Conservation (phyloP, 345 rosid genomes). For the Salix viminalis region DNA sequence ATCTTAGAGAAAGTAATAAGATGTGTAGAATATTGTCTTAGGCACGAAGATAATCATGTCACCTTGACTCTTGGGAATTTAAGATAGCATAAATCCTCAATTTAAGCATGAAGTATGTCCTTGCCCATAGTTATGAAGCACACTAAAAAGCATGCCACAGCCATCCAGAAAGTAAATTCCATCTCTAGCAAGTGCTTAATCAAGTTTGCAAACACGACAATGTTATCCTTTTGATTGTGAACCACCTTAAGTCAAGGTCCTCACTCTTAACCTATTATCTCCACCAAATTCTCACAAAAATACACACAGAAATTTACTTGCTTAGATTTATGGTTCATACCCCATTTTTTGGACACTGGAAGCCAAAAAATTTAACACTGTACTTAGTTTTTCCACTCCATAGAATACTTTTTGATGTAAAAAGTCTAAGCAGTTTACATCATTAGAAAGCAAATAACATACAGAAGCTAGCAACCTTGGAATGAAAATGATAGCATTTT, state of each 20-base stretch:
- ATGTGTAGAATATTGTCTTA: neutral
- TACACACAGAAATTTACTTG: neutral
- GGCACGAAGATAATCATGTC: neutral
- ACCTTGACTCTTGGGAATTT: neutral
- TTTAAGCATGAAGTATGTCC: neutral
- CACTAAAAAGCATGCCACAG: neutral
- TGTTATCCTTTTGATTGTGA: neutral
- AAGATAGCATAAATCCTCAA: neutral
- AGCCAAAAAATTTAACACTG: neutral
- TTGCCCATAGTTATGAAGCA: conserved; percentile 6
- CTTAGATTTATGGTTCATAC: neutral
- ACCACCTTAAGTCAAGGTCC: neutral
- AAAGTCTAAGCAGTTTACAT: neutral
- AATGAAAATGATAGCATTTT: neutral
- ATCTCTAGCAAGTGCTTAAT: neutral
- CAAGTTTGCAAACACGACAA: neutral
- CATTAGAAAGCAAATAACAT: neutral
- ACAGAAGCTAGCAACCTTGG: neutral
- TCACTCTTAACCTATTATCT: neutral
- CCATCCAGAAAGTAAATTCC: neutral
- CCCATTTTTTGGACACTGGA: neutral
- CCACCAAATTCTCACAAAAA: neutral
- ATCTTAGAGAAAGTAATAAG: neutral
- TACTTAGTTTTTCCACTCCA: neutral
- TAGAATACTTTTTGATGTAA: neutral